Conservation (phyloP, 805 yeast genomes). For the Phaffomyces thermotolerans region DNA sequence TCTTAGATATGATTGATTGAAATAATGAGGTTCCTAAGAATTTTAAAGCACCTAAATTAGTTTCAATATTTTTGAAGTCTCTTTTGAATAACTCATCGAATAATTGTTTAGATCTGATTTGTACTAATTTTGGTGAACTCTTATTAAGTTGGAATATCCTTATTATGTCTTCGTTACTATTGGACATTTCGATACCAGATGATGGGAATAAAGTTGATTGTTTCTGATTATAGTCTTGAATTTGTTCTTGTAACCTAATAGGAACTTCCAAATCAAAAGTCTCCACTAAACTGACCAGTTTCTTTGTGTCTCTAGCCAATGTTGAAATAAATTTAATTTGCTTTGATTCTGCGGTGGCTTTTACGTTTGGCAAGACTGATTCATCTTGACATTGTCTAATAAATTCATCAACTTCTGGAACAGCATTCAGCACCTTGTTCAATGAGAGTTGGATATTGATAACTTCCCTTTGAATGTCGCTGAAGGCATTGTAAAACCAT, state of each 20-base stretch:
- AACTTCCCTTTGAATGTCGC: no score
- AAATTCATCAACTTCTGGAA: no score
- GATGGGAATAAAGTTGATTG: not conserved
- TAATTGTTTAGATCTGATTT: not conserved
- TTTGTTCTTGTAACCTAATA: not conserved
- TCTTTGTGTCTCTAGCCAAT: no score
- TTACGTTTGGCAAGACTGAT: no score
- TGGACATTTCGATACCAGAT: not conserved
- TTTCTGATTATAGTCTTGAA: not conserved
- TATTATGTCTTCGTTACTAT: not conserved
- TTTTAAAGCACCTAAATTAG: not conserved
- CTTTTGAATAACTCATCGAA: not conserved
- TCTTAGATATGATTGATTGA: not conserved
- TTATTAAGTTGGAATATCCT: not conserved
- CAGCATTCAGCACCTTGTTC: no score
- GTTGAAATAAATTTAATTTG: no score
- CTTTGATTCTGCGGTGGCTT: no score
- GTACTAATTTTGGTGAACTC: not conserved
- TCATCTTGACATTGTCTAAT: no score
- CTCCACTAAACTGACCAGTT: no score
- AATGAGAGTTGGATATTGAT: no score
- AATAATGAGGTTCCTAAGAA: not conserved
- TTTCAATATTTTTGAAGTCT: not conserved
- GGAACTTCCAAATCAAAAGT: no score
- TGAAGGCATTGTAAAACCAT: no score